Percentiles rank a stretch among this genome's conserved stretches.
Conservation (phyloP, 441 rosid genomes). For the Jatropha multifida region DNA sequence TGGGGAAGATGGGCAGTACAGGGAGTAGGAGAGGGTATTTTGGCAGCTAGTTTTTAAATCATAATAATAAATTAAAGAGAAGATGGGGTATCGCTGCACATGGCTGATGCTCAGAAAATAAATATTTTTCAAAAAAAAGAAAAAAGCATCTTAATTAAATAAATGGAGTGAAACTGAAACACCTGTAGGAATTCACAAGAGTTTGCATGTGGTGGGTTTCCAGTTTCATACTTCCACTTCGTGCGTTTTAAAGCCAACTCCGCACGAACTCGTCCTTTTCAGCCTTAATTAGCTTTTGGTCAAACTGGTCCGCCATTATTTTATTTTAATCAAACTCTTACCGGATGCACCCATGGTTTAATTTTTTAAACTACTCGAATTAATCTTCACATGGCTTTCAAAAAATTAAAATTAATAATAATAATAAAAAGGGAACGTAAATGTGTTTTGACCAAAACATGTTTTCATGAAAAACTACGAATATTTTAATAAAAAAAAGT, state of each 20-base stretch:
- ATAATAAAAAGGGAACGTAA: no score
- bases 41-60: constrained; percentile 29
- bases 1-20: constrained; percentile 6
- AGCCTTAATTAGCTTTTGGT: not conserved
- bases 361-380: no score
- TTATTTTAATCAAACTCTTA: no score
- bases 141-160: not conserved
- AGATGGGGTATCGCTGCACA: constrained; percentile 63
- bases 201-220: constrained; percentile 21
- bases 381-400: not conserved
- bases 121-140: not conserved
- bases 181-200: not conserved
- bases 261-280: constrained; percentile 7
- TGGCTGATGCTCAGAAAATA: constrained; percentile 3
- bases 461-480: no score
- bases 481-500: no score
- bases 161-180: not conserved
- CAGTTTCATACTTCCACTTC: constrained; percentile 14
- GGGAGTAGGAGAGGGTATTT: constrained; percentile 25
- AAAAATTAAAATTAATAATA: no score
- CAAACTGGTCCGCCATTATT: not conserved
- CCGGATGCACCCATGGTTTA: not conserved
- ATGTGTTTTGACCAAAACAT: no score
- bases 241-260: constrained; percentile 6
- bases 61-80: constrained; percentile 9